Evolutionary conservation across 805 yeast genomes (phyloP), one percentile per base, ranked within the genome.

Genomic region (Isabelozyma gotoi): DNA sequence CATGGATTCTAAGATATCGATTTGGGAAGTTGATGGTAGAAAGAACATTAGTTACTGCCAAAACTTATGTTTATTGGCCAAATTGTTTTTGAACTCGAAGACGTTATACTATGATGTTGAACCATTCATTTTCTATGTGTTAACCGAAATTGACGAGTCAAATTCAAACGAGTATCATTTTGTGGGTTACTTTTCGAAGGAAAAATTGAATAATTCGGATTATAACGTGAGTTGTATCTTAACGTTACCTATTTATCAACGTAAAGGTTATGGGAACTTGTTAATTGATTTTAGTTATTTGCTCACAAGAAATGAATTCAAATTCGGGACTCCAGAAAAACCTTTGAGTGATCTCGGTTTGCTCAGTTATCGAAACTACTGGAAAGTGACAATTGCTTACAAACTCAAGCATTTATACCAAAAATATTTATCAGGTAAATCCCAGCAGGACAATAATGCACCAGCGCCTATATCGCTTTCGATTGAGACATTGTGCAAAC

Each of bases 171-270:
- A 54, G 14, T 84, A 84, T 57, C 90, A 88, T 57, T 86, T 94
- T 65, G 91, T 91, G 32, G 99, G 99, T 0, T 94, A 94, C 62
- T 94, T 94, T 59, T 87, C 96, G 18, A 94, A 94, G 56, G 97
- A 91, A 55, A 84, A 84, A 53, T 69, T 85, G 46, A 85, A 83
- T 50, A 76, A 82, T 21, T 80, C 92, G 0, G 83, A 80, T 51
- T 89, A 87, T 60, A 92, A 92, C 55, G 81, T 94, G 18, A 85
- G 95, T 46, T 94, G 99, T 67, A 92, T 94, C 34, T 68, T 94
- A 53, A 90, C 97, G 0, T 67, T 92, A 32, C 99, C 98, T 1
- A 82, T 83, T 2, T 83, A 84, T 59, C 97, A 92, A 64, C 67
- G 96, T 40, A 80, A 81, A 48, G 98, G 98, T 0, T 89, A 86